Conservation (phyloP, 345 rosid genomes). For the Murraya paniculata region DNA sequence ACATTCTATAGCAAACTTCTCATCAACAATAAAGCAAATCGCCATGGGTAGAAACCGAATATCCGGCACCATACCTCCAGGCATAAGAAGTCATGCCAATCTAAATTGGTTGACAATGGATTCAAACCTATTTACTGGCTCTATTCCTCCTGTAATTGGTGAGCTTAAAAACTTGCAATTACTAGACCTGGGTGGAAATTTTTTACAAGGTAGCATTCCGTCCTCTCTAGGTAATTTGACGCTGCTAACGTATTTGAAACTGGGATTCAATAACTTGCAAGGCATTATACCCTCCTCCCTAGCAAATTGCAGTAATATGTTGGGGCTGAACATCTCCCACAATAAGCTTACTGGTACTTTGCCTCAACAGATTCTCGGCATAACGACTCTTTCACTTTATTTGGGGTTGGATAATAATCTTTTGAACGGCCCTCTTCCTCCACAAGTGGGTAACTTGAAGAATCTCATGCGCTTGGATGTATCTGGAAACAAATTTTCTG, state of each 20-base stretch:
- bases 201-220: constrained; percentile 15
- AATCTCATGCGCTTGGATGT: not conserved
- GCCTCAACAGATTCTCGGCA: not conserved
- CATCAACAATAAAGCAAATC: fast-evolving
- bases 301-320: not conserved
- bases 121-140: constrained; percentile 4
- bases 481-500: constrained; percentile 13
- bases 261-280: not conserved
- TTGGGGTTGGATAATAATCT: no score
- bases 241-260: not conserved
- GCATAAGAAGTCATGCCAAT: constrained; percentile 20
- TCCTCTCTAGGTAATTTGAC: not conserved
- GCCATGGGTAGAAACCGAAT: not conserved
- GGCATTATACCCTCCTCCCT: constrained; percentile 17
- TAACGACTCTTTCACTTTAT: no score
- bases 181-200: not conserved
- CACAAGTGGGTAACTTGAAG: no score
- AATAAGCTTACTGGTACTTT: constrained; percentile 16
- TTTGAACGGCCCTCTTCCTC: no score
- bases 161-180: not conserved
- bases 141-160: constrained; percentile 3
- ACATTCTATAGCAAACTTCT: constrained; percentile 2
- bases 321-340: not conserved
- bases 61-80: not conserved
- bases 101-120: not conserved